Base-by-base conservation (phyloP, 805 yeast genomes). In the Wickerhamiella vanderwaltii region DNA sequence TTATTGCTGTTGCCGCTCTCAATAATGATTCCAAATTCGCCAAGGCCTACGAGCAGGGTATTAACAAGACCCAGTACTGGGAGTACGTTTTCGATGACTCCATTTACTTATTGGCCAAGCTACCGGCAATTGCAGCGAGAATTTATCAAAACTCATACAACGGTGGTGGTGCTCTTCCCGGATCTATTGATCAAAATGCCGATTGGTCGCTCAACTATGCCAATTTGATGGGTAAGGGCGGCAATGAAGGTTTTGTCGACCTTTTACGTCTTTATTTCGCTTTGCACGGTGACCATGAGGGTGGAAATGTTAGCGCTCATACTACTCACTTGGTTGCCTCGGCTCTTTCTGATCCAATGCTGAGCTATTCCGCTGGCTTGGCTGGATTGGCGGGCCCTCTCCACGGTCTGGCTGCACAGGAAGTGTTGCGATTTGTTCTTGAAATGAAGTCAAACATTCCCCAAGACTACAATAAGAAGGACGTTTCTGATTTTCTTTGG, bases 341-440 rank as follows among this genome's bases (percentile, higher is more conserved):
- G 26, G 87, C 93, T 16, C 66, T 81, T 51, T 71, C 83, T 37
- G 80, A 81, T 46, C 86, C 91, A 47, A 79, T 66, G 66, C 66
- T 81, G 53, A 75, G 85, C 36, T 76, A 77, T 53, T 68, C 85
- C 44, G 84, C 91, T 30, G 91, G 91, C 51, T 67, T 81, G 51
- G 75, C 76, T 61, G 93, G 93, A 54, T 67, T 81, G 47, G 91
- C 93, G 25, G 93, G 93, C 49, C 91, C 93, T 45, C 67, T 81
- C 53, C 93, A 81, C 62, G 91, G 91, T 25, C 68, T 81, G 51
- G 93, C 91, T 46, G 80, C 81, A 60, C 93, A 81, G 63, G 91
- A 81, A 63, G 91, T 81, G 43, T 75, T 81, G 49, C 72, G 79
- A 57, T 81, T 80, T 67, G 71, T 80, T 52, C 65, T 75, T 58